Percentiles rank a stretch among this genome's conserved stretches.
Conservation (phyloP, 192 early-diverging fungal species). For the Coemansia sp. region DNA sequence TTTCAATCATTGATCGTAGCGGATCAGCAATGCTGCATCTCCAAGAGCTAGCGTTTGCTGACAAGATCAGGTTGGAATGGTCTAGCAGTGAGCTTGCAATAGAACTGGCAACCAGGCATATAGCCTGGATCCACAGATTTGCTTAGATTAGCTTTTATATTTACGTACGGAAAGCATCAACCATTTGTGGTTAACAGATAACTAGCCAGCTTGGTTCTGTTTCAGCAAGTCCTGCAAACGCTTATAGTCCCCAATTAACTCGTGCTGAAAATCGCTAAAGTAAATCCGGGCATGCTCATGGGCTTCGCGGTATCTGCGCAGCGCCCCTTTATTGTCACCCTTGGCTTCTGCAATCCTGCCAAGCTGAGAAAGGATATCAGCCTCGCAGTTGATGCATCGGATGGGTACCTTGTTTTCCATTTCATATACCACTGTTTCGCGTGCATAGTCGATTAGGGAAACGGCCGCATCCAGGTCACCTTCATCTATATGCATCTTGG, state of each 20-base stretch:
- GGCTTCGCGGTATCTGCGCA: slow-evolving; percentile 43
- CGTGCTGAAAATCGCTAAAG: slow-evolving; percentile 17
- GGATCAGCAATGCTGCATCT: background rate
- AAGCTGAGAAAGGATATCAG: slow-evolving; percentile 27
- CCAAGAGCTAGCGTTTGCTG: slow-evolving; percentile 13
- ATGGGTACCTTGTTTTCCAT: slow-evolving; percentile 1
- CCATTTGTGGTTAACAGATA: too few relatives aligned
- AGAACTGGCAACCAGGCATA: slow-evolving; percentile 17
- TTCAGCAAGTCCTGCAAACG: slow-evolving; percentile 14
- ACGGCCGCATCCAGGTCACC: slow-evolving; percentile 23
- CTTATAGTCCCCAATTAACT: slow-evolving; percentile 15
- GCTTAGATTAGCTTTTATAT: background rate
- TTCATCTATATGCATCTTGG: slow-evolving; percentile 25
- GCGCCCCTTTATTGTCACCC: slow-evolving; percentile 28
- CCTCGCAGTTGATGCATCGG: slow-evolving; percentile 41
- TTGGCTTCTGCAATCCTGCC: slow-evolving; percentile 39
- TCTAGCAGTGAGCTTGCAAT: background rate
- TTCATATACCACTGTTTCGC: slow-evolving; percentile 14
- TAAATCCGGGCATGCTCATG: slow-evolving; percentile 34
- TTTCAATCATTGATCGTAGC: background rate
- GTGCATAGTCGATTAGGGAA: slow-evolving; percentile 36
- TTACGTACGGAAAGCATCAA: too few relatives aligned
- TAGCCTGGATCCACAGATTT: slow-evolving; percentile 21
- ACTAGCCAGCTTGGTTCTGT: background rate
- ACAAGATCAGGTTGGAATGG: background rate